These are phyloP conservation scores for Nakazawaea siamensis DNA, from an alignment of 805 yeast species.

Conservation along the genomic window DNA sequence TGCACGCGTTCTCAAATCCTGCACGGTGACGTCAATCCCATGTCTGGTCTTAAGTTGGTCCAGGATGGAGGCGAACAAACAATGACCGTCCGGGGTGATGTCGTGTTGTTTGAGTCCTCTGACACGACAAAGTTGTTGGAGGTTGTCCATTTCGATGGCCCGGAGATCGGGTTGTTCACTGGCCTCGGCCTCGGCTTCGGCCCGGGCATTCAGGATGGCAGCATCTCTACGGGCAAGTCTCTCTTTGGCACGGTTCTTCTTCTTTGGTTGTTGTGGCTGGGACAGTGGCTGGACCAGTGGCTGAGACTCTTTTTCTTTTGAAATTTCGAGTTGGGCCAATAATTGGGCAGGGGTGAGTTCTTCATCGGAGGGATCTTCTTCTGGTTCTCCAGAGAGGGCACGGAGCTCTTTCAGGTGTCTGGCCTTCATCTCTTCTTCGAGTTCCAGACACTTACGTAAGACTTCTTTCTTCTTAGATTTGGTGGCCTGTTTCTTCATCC, in stretches of 20 bases:
- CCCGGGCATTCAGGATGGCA: conserved; percentile 49
- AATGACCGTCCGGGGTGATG: conserved; percentile 88
- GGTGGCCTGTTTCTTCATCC: conserved; percentile 75
- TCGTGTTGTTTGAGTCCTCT: conserved; percentile 51
- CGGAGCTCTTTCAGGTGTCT: conserved; percentile 48
- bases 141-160: conserved; percentile 61
- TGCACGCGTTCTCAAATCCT: conserved; percentile 54
- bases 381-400: conserved; percentile 10
- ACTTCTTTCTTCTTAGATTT: conserved; percentile 71
- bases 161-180: conserved; percentile 55
- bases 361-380: conserved; percentile 12
- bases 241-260: conserved; percentile 81
- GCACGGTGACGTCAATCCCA: conserved; percentile 26
- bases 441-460: conserved; percentile 43
- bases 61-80: conserved; percentile 77
- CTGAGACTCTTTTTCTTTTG: conserved; percentile 20
- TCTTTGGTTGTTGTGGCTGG: conserved; percentile 29
- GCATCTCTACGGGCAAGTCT: conserved; percentile 70
- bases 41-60: conserved; percentile 67
- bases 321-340: conserved; percentile 46
- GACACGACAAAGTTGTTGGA: conserved; percentile 42
- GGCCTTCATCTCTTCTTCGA: conserved; percentile 47
- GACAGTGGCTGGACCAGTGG: conserved; percentile 11
- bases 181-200: conserved; percentile 70
- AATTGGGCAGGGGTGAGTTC: conserved; percentile 62